Evolutionary conservation across 2,329 filamentous ascomycete species (phyloP), one percentile per base, ranked within the genome.

Genomic region (Elsinoe arachidis): DNA sequence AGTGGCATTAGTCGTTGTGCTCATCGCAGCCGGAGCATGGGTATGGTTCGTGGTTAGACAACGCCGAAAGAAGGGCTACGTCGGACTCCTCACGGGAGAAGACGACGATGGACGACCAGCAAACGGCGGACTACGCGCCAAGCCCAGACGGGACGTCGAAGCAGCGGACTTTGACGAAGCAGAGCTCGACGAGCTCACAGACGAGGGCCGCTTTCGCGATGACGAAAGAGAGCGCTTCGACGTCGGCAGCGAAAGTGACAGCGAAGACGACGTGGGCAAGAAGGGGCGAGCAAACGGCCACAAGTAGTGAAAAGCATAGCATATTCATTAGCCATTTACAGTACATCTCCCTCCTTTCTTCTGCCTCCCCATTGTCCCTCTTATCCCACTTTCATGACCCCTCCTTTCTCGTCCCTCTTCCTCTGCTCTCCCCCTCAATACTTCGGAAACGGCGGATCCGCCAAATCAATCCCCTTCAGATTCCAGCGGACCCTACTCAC

Each of bases 1-100:
- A 72, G 82, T 91, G 5, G 90, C 90, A 1, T 79, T 96, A 2
- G 83, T 91, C 14, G 82, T 96, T 51, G 88, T 96, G 15, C 77
- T 86, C 54, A 81, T 93, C 59, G 85, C 84, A 1, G 88, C 87
- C 1, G 75, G 74, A 4, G 74, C 81, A 11, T 95, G 89, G 85
- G 88, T 85, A n/a, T 87, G 84, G 67, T 81, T 83, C 63, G 76
- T 85, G 61, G 83, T 79, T 77, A 76, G 80, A 53, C 77, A 76
- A 61, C 77, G 82, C 41, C 74, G 77, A 55, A 66, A 72, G 44
- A 69, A 69, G 51, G 76, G 75, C 34, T 79, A 80, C 63, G 70
- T 70, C 37, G 71, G 75, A 30, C 66, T 78, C 41, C 65, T 68
- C 55, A 65, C 68, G 17, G 61, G 66, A 7, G 68, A 69, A 57